phyloP scores from a whole-genome alignment of 257 asterid genomes.

The Jacaranda copaia region DNA sequence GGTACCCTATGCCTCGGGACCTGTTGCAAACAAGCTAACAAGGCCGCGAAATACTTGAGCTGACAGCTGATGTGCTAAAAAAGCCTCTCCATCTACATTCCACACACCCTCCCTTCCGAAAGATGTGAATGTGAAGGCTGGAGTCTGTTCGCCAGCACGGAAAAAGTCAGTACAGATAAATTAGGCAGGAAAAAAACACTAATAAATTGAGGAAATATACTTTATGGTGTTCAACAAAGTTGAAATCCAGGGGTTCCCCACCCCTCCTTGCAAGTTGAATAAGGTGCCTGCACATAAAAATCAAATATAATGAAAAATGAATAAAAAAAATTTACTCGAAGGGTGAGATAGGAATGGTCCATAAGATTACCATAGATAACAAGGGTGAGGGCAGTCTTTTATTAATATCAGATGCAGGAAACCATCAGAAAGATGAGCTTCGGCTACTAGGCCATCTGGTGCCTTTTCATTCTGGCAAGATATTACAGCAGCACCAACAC shows the following conservation, averaged over 20 bases:
- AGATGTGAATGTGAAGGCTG: conserved; percentile 89
- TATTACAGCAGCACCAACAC: conserved; percentile 94
- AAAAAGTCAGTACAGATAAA: conserved; percentile 29
- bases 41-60: conserved; percentile 97
- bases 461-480: conserved; percentile 96
- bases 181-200: not conserved
- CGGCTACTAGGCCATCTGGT: conserved; percentile 95
- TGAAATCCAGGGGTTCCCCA: conserved; percentile 81
- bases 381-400: conserved; percentile 89
- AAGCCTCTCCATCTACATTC: conserved; percentile 94
- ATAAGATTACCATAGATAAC: conserved; percentile 65
- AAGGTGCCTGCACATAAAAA: conserved; percentile 75
- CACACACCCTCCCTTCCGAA: conserved; percentile 83
- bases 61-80: conserved; percentile 83
- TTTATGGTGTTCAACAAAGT: conserved; percentile 93
- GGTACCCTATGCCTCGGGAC: conserved; percentile 62
- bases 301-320: conserved; percentile 23
- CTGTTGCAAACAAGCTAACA: conserved; percentile 84
- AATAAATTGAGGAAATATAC: conserved; percentile 43
- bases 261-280: conserved; percentile 85
- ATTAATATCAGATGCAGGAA: conserved; percentile 82
- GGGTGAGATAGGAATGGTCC: conserved; percentile 24
- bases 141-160: conserved; percentile 58
- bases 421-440: conserved; percentile 98
- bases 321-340: no score